Conservation (phyloP, 2,329 filamentous ascomycete species). For the Pseudonectria buxi region DNA sequence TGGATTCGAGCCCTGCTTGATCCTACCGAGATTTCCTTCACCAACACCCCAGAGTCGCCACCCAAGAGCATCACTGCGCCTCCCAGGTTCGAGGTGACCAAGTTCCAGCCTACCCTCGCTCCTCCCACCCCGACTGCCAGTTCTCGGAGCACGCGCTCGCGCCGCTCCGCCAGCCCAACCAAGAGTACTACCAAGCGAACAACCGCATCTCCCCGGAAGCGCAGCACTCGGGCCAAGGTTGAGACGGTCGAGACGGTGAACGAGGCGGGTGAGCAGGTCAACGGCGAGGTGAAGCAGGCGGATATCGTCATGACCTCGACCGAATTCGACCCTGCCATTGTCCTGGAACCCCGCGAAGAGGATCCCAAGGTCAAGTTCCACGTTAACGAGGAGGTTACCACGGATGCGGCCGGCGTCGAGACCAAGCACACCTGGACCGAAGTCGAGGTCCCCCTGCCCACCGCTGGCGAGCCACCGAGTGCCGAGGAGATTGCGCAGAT, state of each 20-base stretch:
- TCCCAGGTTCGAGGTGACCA: conserved; percentile 64
- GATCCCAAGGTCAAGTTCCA: conserved; percentile 61
- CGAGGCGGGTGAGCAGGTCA: conserved; percentile 23
- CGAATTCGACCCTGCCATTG: conserved; percentile 42
- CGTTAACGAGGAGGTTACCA: conserved; percentile 57
- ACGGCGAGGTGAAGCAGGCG: conserved; percentile 27
- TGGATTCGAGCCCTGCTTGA: conserved; percentile 95
- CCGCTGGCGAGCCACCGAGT: conserved; percentile 58
- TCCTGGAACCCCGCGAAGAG: conserved; percentile 47
- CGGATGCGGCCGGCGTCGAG: conserved; percentile 51
- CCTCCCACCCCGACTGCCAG: conserved; percentile 43
- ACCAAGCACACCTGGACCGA: conserved; percentile 67
- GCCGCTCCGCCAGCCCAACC: conserved; percentile 52
- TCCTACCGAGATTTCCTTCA: conserved; percentile 63
- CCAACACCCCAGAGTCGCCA: conserved; percentile 57
- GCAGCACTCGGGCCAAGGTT: conserved; percentile 38
- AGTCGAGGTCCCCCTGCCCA: conserved; percentile 60
- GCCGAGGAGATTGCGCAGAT: conserved; percentile 75
- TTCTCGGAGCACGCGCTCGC: conserved; percentile 41
- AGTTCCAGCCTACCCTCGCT: conserved; percentile 35
- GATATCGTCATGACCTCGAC: conserved; percentile 38
- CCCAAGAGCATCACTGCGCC: conserved; percentile 74
- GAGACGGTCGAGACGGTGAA: conserved; percentile 28
- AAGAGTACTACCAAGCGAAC: conserved; percentile 40
- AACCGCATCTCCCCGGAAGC: conserved; percentile 49